Percentiles rank a stretch among this genome's conserved stretches.
phyloP scores from a whole-genome alignment of 1,139 yeast species.

The Pichia sp. region DNA sequence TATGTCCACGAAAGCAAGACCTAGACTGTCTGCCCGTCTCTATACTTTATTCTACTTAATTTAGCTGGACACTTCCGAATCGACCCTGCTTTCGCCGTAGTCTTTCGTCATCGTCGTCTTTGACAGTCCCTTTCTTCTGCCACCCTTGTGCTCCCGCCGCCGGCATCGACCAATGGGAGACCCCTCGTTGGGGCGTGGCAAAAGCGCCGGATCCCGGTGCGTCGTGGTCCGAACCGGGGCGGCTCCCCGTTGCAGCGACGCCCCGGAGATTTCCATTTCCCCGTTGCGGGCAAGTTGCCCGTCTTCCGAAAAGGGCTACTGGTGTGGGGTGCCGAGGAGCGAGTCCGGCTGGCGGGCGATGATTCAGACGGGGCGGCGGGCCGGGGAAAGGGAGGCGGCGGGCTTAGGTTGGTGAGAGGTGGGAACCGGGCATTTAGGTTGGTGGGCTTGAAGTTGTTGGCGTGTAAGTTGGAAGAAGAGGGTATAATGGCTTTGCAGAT shows the following conservation, averaged over 20 bases:
- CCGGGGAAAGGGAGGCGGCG: background rate
- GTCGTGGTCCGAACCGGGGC: constrained; percentile 1
- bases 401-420: background rate
- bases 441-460: too few relatives aligned
- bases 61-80: too few relatives aligned
- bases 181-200: background rate
- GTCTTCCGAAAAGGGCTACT: background rate
- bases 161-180: background rate
- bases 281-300: background rate
- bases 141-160: background rate
- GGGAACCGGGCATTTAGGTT: background rate
- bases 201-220: background rate
- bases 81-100: too few relatives aligned
- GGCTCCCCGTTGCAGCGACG: background rate
- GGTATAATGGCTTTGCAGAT: too few relatives aligned
- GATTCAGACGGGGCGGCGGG: background rate
- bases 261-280: constrained; percentile 3
- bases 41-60: background rate
- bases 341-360: background rate
- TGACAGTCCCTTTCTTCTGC: background rate
- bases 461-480: too few relatives aligned
- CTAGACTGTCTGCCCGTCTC: background rate
- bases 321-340: background rate
- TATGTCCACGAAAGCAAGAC: background rate
- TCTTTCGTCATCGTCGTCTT: background rate